Evolutionary conservation across 257 asterid genomes (phyloP).

Genomic region (Solanum pinnatisectum): DNA sequence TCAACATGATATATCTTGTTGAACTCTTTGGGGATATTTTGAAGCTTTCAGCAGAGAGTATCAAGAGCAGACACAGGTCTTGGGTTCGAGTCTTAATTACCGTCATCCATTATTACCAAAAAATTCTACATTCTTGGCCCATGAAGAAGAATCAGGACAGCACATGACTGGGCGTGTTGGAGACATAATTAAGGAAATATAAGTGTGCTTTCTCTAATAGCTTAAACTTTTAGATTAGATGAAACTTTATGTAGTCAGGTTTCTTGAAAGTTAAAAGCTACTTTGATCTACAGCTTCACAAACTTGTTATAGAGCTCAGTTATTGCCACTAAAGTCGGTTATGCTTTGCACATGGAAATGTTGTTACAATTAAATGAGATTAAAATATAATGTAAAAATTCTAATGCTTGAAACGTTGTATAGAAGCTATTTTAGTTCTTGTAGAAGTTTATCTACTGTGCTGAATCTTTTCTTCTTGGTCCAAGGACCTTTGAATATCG

Average conservation of each 20-base stretch:
- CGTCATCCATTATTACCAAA: not conserved
- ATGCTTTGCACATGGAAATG: not conserved
- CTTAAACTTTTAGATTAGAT: not conserved
- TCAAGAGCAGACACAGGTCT: not conserved
- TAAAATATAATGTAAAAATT: not conserved
- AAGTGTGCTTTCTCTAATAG: not conserved
- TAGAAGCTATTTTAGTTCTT: not conserved
- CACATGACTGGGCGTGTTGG: not conserved
- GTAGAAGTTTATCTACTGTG: not conserved
- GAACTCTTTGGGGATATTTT: not conserved
- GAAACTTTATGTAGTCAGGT: not conserved
- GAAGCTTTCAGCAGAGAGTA: not conserved
- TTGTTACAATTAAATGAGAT: not conserved
- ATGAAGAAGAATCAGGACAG: not conserved
- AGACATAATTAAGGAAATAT: not conserved
- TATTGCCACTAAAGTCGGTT: not conserved
- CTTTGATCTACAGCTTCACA: not conserved
- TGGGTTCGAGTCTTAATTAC: not conserved
- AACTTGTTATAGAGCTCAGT: not conserved
- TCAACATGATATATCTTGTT: not conserved
- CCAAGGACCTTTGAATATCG: not conserved
- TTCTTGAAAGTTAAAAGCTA: not conserved
- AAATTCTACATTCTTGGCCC: not conserved
- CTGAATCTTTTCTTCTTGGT: not conserved
- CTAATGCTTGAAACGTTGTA: not conserved